Evolutionary conservation across 2,329 filamentous ascomycete genomes (phyloP).

Genomic region (Colletotrichum truncatum): DNA sequence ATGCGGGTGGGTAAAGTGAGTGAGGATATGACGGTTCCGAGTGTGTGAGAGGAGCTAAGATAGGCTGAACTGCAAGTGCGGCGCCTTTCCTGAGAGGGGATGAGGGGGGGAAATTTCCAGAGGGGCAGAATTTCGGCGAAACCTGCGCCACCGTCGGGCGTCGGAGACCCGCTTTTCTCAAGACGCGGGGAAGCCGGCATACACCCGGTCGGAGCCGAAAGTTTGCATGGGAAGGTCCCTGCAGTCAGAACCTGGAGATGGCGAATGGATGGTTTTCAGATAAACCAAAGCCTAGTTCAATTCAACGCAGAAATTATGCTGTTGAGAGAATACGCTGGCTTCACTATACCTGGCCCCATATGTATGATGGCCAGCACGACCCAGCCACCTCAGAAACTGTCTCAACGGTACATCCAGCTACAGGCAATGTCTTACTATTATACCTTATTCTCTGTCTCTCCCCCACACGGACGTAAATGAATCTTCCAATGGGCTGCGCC

Average conservation of each 20-base stretch:
- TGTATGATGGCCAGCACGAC: no score
- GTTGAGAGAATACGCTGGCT: no score
- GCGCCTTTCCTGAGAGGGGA: constrained; percentile 10
- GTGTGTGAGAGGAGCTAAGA: constrained; percentile 22
- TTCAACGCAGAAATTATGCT: no score
- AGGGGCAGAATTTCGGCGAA: constrained; percentile 28
- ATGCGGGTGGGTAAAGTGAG: constrained; percentile 20
- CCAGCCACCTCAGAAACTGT: no score
- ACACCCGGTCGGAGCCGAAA: constrained; percentile 21
- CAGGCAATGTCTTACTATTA: no score
- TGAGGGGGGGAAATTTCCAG: not conserved
- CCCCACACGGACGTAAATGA: no score
- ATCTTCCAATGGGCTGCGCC: no score
- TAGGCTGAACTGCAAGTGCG: constrained; percentile 11
- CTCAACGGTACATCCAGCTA: no score
- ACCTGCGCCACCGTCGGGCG: constrained; percentile 18
- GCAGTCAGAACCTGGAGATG: not conserved
- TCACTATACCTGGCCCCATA: no score
- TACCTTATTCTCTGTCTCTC: no score
- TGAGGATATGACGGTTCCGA: not conserved
- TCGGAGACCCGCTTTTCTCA: not conserved
- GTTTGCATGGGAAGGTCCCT: not conserved
- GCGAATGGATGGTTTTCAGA: no score
- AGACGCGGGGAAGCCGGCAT: constrained; percentile 26
- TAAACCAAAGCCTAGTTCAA: no score